Conservation (phyloP, 2,329 filamentous ascomycete species). For the Colletotrichum phormii region DNA sequence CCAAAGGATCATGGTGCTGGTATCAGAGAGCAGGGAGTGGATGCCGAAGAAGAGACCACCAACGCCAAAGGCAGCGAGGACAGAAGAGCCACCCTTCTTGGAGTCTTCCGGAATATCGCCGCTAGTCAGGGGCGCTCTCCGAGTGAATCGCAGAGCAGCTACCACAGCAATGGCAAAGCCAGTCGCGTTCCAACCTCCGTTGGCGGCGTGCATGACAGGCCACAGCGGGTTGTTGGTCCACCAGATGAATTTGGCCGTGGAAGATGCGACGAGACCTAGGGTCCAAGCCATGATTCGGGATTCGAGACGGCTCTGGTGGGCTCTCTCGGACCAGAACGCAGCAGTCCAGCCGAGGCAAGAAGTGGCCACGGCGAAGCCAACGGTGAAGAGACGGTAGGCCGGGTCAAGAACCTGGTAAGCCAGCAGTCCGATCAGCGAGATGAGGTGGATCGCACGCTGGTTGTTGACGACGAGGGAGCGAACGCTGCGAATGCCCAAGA, state of each 20-base stretch:
- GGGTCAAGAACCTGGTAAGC: constrained; percentile 83
- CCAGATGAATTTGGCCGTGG: constrained; percentile 91
- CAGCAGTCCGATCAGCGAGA: constrained; percentile 82
- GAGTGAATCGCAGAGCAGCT: constrained; percentile 80
- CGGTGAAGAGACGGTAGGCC: constrained; percentile 80
- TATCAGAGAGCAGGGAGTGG: constrained; percentile 94
- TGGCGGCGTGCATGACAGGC: constrained; percentile 90
- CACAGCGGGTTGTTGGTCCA: constrained; percentile 96
- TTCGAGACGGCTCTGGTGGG: constrained; percentile 81
- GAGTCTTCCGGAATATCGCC: constrained; percentile 46
- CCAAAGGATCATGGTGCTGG: constrained; percentile 99
- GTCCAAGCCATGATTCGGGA: constrained; percentile 83
- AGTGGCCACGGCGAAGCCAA: constrained; percentile 84
- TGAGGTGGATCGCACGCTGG: constrained; percentile 76
- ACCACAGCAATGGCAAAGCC: constrained; percentile 82
- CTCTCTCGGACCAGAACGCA: constrained; percentile 82
- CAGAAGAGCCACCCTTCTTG: constrained; percentile 71
- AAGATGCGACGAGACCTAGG: constrained; percentile 86
- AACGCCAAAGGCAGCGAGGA: constrained; percentile 81
- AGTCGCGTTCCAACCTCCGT: constrained; percentile 92
- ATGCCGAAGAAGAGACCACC: constrained; percentile 88
- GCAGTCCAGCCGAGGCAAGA: constrained; percentile 87
- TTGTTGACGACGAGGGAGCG: constrained; percentile 77
- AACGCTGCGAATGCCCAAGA: constrained; percentile 78
- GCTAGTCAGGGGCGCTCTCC: constrained; percentile 66